Evolutionary conservation across 192 early-diverging fungal species (phyloP).

Genomic region (Paraglomus occultum): DNA sequence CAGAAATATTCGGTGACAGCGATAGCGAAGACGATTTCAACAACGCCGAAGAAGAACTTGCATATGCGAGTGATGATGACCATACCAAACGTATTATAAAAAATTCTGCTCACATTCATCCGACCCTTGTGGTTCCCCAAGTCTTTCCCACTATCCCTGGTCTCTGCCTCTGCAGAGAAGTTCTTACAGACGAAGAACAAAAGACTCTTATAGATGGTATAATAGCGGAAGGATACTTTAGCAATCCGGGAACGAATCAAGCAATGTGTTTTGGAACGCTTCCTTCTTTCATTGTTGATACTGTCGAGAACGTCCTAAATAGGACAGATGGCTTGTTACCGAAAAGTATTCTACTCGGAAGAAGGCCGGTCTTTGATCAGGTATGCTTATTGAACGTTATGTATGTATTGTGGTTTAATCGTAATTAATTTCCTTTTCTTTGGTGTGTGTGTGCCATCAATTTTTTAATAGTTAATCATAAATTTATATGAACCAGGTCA

Average conservation of each 20-base stretch:
- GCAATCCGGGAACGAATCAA: conserved; percentile 31
- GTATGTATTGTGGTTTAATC: background rate
- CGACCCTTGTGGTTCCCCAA: background rate
- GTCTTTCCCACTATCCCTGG: conserved; percentile 29
- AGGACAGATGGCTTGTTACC: conserved; percentile 27
- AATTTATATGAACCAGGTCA: conserved; percentile 43
- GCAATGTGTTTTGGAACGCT: conserved; percentile 44
- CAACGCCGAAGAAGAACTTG: background rate
- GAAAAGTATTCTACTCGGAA: conserved; percentile 5
- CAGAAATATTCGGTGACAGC: background rate
- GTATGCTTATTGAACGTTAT: conserved; percentile 7
- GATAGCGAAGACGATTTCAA: background rate
- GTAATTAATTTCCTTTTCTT: background rate
- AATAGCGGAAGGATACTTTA: conserved; percentile 32
- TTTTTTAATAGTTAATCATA: conserved; percentile 25
- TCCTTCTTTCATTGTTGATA: conserved; percentile 21
- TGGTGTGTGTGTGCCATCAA: background rate
- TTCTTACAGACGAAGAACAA: conserved; percentile 37
- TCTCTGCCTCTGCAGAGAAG: conserved; percentile 25
- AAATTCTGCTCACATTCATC: background rate
- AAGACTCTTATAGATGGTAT: conserved; percentile 29
- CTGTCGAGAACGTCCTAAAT: background rate
- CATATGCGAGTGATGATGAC: background rate
- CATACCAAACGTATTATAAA: background rate
- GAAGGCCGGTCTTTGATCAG: conserved; percentile 44